A percentile compares a stretch with the other conserved stretches of the same genome.
These are phyloP conservation scores for Saitozyma podzolica DNA, from an alignment of 768 basidiomycete species.

Conservation along the genomic window DNA sequence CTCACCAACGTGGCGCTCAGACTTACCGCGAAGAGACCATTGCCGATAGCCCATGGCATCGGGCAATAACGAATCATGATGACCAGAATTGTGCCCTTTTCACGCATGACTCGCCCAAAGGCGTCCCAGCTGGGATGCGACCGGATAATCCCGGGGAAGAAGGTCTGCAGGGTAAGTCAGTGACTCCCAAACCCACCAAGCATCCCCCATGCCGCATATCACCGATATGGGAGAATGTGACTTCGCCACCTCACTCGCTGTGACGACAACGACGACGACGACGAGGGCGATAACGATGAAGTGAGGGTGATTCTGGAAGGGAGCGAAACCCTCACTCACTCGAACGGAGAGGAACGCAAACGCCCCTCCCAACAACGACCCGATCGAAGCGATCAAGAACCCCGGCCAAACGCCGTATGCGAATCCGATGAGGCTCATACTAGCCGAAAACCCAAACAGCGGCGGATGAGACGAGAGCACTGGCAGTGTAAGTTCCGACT, in stretches of 20 bases:
- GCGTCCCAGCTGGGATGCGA: slow-evolving; percentile 49
- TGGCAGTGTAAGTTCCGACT: slow-evolving; percentile 4
- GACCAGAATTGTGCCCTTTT: slow-evolving; percentile 48
- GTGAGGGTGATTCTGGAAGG: neutral
- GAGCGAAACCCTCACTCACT: slow-evolving; percentile 22
- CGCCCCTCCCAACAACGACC: slow-evolving; percentile 39
- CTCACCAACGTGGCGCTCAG: neutral
- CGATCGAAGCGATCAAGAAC: slow-evolving; percentile 32
- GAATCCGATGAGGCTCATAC: slow-evolving; percentile 50
- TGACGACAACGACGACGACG: too few species aligned
- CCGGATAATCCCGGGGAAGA: slow-evolving; percentile 45
- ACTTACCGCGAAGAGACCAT: slow-evolving; percentile 52
- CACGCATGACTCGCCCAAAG: slow-evolving; percentile 48
- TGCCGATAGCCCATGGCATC: slow-evolving; percentile 50
- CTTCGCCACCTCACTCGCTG: too few species aligned
- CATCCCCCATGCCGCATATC: too few species aligned
- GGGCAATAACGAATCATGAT: slow-evolving; percentile 53
- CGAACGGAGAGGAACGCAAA: slow-evolving; percentile 47
- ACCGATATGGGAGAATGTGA: too few species aligned
- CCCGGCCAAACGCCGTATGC: slow-evolving; percentile 51
- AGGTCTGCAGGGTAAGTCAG: slow-evolving; percentile 25
- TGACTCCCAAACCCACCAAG: too few species aligned
- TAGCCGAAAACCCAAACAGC: slow-evolving; percentile 48
- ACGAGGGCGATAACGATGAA: too few species aligned
- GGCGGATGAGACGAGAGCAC: slow-evolving; percentile 51